phyloP scores from a whole-genome alignment of 148 eudicot species.

The Bassia scoparia region DNA sequence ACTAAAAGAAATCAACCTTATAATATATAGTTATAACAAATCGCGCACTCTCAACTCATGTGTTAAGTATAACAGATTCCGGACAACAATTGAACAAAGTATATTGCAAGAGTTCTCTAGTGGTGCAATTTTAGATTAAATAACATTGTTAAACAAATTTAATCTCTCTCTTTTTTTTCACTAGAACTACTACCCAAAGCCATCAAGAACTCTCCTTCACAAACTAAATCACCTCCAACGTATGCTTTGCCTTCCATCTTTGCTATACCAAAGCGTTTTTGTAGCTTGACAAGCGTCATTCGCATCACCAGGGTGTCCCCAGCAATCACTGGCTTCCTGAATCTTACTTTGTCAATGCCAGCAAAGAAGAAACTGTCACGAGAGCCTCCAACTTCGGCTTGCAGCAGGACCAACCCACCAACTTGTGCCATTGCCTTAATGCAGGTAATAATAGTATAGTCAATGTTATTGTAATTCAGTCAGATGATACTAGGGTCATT shows the following conservation, averaged over 20 bases:
- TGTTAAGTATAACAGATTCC: constrained; percentile 4
- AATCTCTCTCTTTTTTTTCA: too few relatives aligned
- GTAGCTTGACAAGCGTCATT: constrained; percentile 78
- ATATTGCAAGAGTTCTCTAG: background rate
- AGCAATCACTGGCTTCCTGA: constrained; percentile 88
- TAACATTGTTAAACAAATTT: background rate
- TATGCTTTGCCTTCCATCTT: constrained; percentile 96
- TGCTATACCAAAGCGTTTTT: constrained; percentile 83
- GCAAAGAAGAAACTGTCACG: constrained; percentile 86
- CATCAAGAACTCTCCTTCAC: constrained; percentile 96
- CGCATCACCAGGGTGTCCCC: constrained; percentile 94
- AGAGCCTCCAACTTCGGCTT: constrained; percentile 87
- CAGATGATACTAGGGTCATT: background rate
- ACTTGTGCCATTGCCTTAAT: constrained; percentile 96
- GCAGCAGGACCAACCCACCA: constrained; percentile 89
- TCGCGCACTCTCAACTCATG: constrained; percentile 1
- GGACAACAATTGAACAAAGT: background rate
- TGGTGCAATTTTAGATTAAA: background rate
- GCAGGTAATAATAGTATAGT: background rate
- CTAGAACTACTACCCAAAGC: constrained; percentile 57
- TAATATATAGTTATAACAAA: too few relatives aligned
- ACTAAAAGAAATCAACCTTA: too few relatives aligned
- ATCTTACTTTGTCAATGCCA: constrained; percentile 88
- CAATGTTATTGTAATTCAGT: background rate
- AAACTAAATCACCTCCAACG: constrained; percentile 85